Base-by-base conservation (phyloP, 345 rosid species). In the Mercurialis annua region DNA sequence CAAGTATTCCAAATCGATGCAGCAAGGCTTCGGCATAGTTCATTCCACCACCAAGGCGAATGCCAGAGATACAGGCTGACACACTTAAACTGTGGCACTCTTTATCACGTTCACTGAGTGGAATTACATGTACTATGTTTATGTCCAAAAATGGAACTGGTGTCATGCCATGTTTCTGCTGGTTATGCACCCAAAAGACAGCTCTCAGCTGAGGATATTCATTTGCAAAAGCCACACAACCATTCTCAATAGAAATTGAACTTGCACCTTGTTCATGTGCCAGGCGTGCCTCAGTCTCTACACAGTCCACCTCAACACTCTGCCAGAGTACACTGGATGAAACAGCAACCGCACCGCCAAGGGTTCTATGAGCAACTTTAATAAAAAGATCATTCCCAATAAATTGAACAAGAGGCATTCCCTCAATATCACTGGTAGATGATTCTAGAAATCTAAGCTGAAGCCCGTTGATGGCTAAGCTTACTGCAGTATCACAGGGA, bases 41-140 rank as follows among this genome's bases (percentile, higher is more conserved):
- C 98, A 94, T 89, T 74, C 99, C 99, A 74, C 99, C 99, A 47
- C 98, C 96, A 67, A 94, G 86, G 57, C 90, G 89, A 69, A 94
- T 80, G 69, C 97, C 97, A 69, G 95, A 91, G 72, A 94, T 71
- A 65, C 89, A 79, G 72, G 95, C 98, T 70, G 81, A 71, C n/a
- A 91, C 72, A 52, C 85, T 84, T 73, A 94, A 79, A 78, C 97
- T 89, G 73, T 81, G 96, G 77, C 98, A 86, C 73, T 87, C 99
- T 71, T 75, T 78, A 73, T 94, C 99, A 77, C 59, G 71, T 79
- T 87, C 98, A 64, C 84, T 81, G 40, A 94, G 84, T 68, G 99
- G 99, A 73, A 91, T 85, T 69, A 94, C 91, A 73, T 94, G 87
- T 15, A 82, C 90, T 64, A 85, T 62, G 86, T 77, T 82, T 74